phyloP scores from a whole-genome alignment of 768 basidiomycete species.

The Scleroderma citrinum region DNA sequence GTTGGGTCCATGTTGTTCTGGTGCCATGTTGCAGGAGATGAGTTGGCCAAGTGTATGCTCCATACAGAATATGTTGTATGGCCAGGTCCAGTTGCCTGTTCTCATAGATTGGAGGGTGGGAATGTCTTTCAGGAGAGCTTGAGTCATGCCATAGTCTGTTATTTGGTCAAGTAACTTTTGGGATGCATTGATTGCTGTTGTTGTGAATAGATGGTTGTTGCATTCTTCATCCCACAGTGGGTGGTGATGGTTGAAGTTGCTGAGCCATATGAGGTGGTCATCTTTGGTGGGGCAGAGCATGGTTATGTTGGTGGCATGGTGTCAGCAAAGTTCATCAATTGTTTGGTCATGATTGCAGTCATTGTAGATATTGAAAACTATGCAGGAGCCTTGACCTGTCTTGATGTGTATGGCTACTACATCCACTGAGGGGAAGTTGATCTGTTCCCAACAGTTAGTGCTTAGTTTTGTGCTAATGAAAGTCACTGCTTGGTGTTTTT shows the following conservation, averaged over 20 bases:
- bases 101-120: constrained; percentile 29
- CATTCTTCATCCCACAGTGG: constrained; percentile 23
- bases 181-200: constrained; percentile 7
- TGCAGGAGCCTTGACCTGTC: neutral
- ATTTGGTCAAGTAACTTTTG: constrained; percentile 25
- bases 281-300: neutral
- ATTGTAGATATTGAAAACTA: constrained; percentile 13
- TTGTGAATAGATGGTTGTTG: constrained; percentile 18
- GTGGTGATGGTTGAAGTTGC: constrained; percentile 31
- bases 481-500: constrained; percentile 9
- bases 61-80: constrained; percentile 11
- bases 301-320: neutral
- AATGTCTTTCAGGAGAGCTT: constrained; percentile 27
- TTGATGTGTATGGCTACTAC: constrained; percentile 14
- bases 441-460: constrained; percentile 19
- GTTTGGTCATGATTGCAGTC: constrained; percentile 3
- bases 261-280: constrained; percentile 17
- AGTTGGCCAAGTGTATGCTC: neutral
- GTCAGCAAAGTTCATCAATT: neutral
- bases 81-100: constrained; percentile 23
- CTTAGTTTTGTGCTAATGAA: constrained; percentile 13
- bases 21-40: neutral
- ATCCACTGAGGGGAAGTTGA: constrained; percentile 15
- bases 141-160: constrained; percentile 21
- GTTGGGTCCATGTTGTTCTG: fast-evolving